These are phyloP conservation scores for Petunia hybrid DNA, from an alignment of 305 asterid genomes.

Conservation along the genomic window DNA sequence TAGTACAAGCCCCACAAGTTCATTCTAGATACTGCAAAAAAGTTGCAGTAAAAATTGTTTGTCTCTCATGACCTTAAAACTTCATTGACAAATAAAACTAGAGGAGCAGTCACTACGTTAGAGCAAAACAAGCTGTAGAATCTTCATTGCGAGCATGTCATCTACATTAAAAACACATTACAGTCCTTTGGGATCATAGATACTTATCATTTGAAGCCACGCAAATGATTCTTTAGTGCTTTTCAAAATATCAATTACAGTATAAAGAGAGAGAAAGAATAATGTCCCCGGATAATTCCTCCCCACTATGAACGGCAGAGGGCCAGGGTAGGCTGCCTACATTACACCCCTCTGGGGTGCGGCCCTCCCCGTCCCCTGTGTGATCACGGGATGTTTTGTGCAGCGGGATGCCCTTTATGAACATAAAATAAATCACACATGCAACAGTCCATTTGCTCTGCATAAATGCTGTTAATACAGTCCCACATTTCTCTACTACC, in stretches of 20 bases:
- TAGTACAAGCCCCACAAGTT: not conserved
- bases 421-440: not conserved
- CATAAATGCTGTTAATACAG: not conserved
- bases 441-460: not conserved
- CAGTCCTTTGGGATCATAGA: not conserved
- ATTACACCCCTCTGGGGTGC: too few relatives aligned
- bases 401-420: too few relatives aligned
- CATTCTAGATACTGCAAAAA: not conserved
- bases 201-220: not conserved
- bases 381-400: too few relatives aligned
- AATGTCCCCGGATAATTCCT: not conserved
- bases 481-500: not conserved
- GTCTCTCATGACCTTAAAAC: not conserved
- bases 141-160: too few relatives aligned
- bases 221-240: not conserved
- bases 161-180: too few relatives aligned
- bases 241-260: not conserved
- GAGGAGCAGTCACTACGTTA: not conserved
- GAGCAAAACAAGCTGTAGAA: not conserved
- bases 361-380: too few relatives aligned
- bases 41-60: not conserved
- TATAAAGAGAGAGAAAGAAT: not conserved
- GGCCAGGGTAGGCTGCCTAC: too few relatives aligned
- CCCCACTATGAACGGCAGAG: not conserved
- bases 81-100: not conserved